A percentile compares a stretch with the other conserved stretches of the same genome.
These are phyloP conservation scores for Phytophthora idaei DNA, from an alignment of 352 stramenopile genomes.

Conservation along the genomic window DNA sequence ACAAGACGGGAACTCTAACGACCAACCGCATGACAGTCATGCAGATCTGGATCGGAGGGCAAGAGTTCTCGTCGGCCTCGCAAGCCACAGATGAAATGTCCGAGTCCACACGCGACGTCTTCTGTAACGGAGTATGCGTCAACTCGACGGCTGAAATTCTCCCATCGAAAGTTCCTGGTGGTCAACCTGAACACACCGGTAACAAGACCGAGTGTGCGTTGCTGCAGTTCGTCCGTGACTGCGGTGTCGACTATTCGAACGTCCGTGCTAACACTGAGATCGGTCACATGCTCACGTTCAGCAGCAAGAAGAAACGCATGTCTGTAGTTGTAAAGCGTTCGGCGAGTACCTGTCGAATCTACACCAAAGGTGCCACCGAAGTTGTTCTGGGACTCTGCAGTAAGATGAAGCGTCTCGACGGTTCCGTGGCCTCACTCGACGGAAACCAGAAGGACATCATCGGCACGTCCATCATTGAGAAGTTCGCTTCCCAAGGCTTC, in stretches of 20 bases:
- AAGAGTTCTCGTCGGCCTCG: slow-evolving; percentile 58
- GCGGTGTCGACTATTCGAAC: slow-evolving; percentile 62
- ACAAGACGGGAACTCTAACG: slow-evolving; percentile 98
- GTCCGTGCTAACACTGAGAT: slow-evolving; percentile 61
- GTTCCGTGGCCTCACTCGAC: slow-evolving; percentile 57
- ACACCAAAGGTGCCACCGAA: slow-evolving; percentile 80
- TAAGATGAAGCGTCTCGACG: slow-evolving; percentile 70
- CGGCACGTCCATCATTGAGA: slow-evolving; percentile 68
- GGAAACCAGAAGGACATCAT: slow-evolving; percentile 68
- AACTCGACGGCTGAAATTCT: slow-evolving; percentile 84
- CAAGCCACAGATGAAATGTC: slow-evolving; percentile 64
- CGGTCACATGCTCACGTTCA: slow-evolving; percentile 84
- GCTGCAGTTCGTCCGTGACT: slow-evolving; percentile 74
- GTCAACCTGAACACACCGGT: slow-evolving; percentile 73
- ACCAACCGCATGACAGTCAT: slow-evolving; percentile 98
- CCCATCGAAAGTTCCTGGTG: slow-evolving; percentile 49
- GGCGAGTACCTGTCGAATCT: slow-evolving; percentile 60
- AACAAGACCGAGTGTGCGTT: slow-evolving; percentile 87
- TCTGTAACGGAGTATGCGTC: slow-evolving; percentile 69
- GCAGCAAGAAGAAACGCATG: slow-evolving; percentile 85
- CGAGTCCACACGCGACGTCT: slow-evolving; percentile 64
- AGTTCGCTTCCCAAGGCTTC: slow-evolving; percentile 81
- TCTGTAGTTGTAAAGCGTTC: slow-evolving; percentile 68
- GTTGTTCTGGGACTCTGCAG: slow-evolving; percentile 75
- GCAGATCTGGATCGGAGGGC: slow-evolving; percentile 77